Evolutionary conservation across 306 rosid genomes (phyloP), one percentile per base, ranked within the genome.

Genomic region (Cicer arietinum): DNA sequence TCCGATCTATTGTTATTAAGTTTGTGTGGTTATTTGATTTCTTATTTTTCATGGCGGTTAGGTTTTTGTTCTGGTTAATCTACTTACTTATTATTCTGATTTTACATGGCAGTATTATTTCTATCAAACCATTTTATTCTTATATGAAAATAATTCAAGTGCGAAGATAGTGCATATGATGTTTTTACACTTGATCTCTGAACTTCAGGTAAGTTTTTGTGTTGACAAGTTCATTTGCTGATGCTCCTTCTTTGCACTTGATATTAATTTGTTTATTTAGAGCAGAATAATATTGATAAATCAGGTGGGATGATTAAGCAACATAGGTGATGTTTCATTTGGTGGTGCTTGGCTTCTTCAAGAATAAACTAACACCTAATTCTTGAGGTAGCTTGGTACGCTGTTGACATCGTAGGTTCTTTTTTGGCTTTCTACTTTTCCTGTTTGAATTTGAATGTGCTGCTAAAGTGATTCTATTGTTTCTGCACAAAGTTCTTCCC

Each of bases 161-260:
- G 81, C 77, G 51, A 81, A 75, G 52, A 42, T 66, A 35, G 45
- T 70, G 87, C 85, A 75, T 35, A 66, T 81, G 85, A 83, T 83
- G 89, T 64, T 66, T 85, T 75, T 85, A 82, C 89, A 85, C 86
- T 85, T 82, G 88, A 85, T 85, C 83, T 82, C 89, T 82, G 83
- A 85, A 85, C 89, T 82, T 80, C 77, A 85, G 83, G 86, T 85
- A 77, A 85, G 86, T 82, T 79, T 79, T 6, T 10, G 2, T 82
- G 84, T 85, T 85, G 86, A 85, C 82, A 82, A 76, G 73, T 75
- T 75, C 66, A 79, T 76, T 69, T n/a, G 2, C 78, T 82, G 88
- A 82, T 82, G 88, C 79, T 17, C 61, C 58, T 7, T 57, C 52
- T 74, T 64, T 51, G 81, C 74, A 77, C 81, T 58, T 47, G 6